Evolutionary conservation across 805 yeast genomes (phyloP).

Genomic region (Vanderwaltozyma yarrowii): DNA sequence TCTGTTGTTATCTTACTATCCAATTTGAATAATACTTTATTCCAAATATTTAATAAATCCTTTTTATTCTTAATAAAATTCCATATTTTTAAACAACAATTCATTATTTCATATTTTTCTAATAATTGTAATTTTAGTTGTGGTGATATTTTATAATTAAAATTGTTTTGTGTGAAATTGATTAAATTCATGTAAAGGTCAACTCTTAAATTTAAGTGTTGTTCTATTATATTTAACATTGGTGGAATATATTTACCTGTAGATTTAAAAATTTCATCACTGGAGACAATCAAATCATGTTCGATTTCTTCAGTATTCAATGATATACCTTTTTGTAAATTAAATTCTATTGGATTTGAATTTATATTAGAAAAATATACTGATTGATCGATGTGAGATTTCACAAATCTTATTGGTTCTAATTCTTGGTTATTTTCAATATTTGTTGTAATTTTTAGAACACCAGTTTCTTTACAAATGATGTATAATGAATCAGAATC

Average conservation of each 20-base stretch:
- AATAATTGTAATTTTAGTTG: constrained; percentile 33
- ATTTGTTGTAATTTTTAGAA: constrained; percentile 36
- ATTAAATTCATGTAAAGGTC: constrained; percentile 37
- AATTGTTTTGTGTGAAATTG: constrained; percentile 37
- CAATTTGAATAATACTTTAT: constrained; percentile 3
- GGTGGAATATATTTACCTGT: constrained; percentile 48
- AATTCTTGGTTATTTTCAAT: constrained; percentile 10
- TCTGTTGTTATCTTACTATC: constrained; percentile 10
- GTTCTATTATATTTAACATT: constrained; percentile 38
- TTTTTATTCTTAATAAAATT: constrained; percentile 6
- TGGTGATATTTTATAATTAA: constrained; percentile 29
- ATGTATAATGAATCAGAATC: constrained; percentile 39
- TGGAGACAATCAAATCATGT: constrained; percentile 39
- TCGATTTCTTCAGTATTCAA: constrained; percentile 38
- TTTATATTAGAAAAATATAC: constrained; percentile 42
- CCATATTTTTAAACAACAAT: constrained; percentile 41
- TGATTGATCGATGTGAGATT: constrained; percentile 77
- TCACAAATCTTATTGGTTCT: constrained; percentile 34
- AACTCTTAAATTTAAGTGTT: constrained; percentile 43
- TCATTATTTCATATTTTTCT: constrained; percentile 34
- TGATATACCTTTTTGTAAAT: constrained; percentile 35
- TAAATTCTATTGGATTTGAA: constrained; percentile 40
- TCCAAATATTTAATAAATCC: constrained; percentile 8
- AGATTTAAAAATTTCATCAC: constrained; percentile 48
- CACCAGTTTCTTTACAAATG: constrained; percentile 49